Base-by-base conservation (phyloP, 306 rosid genomes). In the Pterocarpus macrocarpus region DNA sequence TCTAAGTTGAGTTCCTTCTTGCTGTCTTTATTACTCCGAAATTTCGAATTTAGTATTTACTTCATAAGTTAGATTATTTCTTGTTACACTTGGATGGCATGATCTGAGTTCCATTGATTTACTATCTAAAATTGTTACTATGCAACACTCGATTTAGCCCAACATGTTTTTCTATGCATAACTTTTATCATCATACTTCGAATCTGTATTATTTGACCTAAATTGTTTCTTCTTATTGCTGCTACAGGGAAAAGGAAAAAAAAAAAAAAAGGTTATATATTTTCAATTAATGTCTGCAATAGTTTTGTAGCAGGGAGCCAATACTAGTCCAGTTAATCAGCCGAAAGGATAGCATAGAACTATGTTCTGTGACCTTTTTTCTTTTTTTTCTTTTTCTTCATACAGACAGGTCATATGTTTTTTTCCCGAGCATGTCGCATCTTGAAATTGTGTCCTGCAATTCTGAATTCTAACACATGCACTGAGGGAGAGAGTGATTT, bases 191-290 rank as follows among this genome's bases (percentile, higher is more conserved):
- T 71, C 63, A 2, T 57, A 22, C 47, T 53, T 73, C 67, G 59
- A 58, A 61, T 38, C 44, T 73, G 43, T 64, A 11, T 78, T 47
- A 43, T 36, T 34, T 43, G 43, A 28, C 22, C 83, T 71, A 70
- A 70, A 13, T 28, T 36, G 45, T 71, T 79, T 83, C 73, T 57
- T 73, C 59, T 17, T 30, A n/a, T 73, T 38, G 41, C 62, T 11
- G 62, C 6, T 56, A 0, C 64, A 70, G 61, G 41, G 28, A 22
- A 22, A 22, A 22, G 28, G 28, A 22, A 28, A 2, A 15, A n/a
- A 22, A 28, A 2, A 15, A n/a, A 12, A 69, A 2, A 0, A 65
- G 15, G 28, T 22, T 22, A 22, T 22, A 22, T 22, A 22, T 22
- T 22, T 22, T 22, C 28, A 22, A 22, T 22, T 22, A 22, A 22